Percentiles rank a stretch among this genome's conserved stretches.
phyloP scores from a whole-genome alignment of 2,329 filamentous ascomycete species.

The Sporothrix pseudoabietina region DNA sequence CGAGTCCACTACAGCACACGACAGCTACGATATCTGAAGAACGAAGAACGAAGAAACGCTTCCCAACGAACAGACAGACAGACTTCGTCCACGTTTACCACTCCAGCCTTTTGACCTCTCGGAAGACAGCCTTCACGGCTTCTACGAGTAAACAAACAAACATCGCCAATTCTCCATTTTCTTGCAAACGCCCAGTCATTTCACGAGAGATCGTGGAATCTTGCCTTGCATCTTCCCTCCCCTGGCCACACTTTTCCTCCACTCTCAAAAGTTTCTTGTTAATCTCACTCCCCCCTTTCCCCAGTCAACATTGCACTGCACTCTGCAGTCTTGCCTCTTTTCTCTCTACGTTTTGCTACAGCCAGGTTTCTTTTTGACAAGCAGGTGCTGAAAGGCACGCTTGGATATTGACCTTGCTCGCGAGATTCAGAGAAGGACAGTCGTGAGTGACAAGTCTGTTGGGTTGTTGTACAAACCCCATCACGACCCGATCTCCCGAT shows the following conservation, averaged over 20 bases:
- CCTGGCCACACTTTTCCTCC: neutral
- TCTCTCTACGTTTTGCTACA: neutral
- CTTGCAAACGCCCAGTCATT: neutral
- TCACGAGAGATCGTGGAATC: slow-evolving; percentile 21
- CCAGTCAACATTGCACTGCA: neutral
- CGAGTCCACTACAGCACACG: slow-evolving; percentile 14
- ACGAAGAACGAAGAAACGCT: slow-evolving; percentile 7
- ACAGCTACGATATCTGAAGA: neutral
- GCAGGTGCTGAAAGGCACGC: slow-evolving; percentile 27
- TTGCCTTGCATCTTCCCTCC: neutral
- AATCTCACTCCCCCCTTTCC: slow-evolving; percentile 17
- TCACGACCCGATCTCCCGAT: neutral
- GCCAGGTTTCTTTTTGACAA: slow-evolving; percentile 22
- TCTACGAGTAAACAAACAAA: neutral
- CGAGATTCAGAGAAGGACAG: neutral
- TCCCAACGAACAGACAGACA: neutral
- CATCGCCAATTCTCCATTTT: neutral
- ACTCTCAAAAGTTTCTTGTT: neutral
- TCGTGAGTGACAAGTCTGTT: neutral
- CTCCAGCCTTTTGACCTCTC: slow-evolving; percentile 1
- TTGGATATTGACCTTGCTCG: slow-evolving; percentile 7
- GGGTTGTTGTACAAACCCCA: neutral
- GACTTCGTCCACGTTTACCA: neutral
- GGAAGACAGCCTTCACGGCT: slow-evolving; percentile 12
- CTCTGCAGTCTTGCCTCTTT: neutral